Percentiles rank a stretch among this genome's conserved stretches.
Evolutionary conservation across 2,329 filamentous ascomycete species (phyloP).

Genomic region (Paraconiothyrium brasiliense): DNA sequence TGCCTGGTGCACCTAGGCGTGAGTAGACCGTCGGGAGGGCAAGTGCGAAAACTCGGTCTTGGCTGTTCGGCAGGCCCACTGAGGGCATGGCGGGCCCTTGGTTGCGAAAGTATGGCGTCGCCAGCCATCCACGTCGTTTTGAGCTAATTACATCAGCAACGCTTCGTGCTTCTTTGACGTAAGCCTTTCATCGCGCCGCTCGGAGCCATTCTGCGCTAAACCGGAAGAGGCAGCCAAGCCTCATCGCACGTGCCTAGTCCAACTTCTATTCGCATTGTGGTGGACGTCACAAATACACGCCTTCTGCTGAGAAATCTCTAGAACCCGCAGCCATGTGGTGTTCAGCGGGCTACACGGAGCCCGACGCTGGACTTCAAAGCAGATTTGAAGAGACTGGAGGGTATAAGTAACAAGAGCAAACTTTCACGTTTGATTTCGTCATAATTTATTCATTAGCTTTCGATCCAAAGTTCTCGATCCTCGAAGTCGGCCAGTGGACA

Average conservation of each 20-base stretch:
- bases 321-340: conserved; percentile 25
- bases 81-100: conserved; percentile 23
- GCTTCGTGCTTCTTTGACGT: neutral
- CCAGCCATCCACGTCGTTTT: conserved; percentile 22
- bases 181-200: neutral
- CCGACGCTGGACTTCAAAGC: conserved; percentile 1
- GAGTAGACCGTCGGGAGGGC: conserved; percentile 12
- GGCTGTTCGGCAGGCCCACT: conserved; percentile 18
- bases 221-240: conserved; percentile 35
- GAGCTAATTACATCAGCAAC: conserved; percentile 21
- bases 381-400: neutral
- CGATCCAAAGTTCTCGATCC: neutral
- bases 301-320: conserved; percentile 8
- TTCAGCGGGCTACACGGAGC: neutral
- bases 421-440: neutral
- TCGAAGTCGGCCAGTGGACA: neutral
- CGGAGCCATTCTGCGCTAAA: neutral
- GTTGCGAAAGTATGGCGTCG: conserved; percentile 13
- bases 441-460: neutral
- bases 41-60: conserved; percentile 12
- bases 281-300: conserved; percentile 29
- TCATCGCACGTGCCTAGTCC: conserved; percentile 30
- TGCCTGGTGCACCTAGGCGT: neutral
- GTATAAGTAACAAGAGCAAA: neutral
- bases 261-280: conserved; percentile 18